These are phyloP conservation scores for Hyphopichia buzzinii DNA, from an alignment of 1,139 yeast species.

Conservation along the genomic window DNA sequence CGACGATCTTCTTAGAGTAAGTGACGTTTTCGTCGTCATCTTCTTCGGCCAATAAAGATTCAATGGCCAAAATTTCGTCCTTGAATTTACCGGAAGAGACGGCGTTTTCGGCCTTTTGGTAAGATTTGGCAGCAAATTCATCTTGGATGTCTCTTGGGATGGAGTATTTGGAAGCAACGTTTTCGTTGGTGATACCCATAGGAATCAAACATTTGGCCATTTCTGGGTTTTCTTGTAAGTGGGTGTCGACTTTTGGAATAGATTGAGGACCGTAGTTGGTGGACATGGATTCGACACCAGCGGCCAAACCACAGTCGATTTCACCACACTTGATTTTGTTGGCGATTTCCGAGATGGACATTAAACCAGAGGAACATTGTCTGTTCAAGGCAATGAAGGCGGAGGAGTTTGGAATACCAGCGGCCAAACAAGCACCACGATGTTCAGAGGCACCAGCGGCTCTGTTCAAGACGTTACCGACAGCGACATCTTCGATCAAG, in stretches of 20 bases:
- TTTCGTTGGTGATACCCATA: slow-evolving; percentile 73
- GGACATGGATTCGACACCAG: slow-evolving; percentile 93
- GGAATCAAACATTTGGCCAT: slow-evolving; percentile 44
- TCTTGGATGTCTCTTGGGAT: slow-evolving; percentile 78
- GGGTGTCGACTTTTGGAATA: slow-evolving; percentile 60
- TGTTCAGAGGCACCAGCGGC: slow-evolving; percentile 95
- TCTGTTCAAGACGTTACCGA: slow-evolving; percentile 84
- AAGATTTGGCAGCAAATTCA: slow-evolving; percentile 82
- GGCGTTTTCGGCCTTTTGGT: slow-evolving; percentile 77
- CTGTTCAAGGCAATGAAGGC: slow-evolving; percentile 86
- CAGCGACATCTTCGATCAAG: slow-evolving; percentile 75
- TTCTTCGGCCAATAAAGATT: slow-evolving; percentile 49
- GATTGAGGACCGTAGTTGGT: slow-evolving; percentile 76
- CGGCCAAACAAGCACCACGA: slow-evolving; percentile 65
- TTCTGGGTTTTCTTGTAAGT: slow-evolving; percentile 25
- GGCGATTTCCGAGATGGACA: slow-evolving; percentile 87
- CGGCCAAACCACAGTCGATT: slow-evolving; percentile 86
- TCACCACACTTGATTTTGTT: slow-evolving; percentile 85
- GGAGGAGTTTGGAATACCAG: slow-evolving; percentile 51
- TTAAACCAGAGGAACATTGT: slow-evolving; percentile 92
- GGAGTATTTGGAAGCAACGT: slow-evolving; percentile 47
- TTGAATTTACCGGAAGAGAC: slow-evolving; percentile 68
- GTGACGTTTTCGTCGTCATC: slow-evolving; percentile 47
- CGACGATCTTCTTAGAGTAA: slow-evolving; percentile 47
- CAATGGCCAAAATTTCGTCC: slow-evolving; percentile 83